phyloP scores from a whole-genome alignment of 1,139 yeast genomes.

The Nakaseomyces bracarensis region DNA sequence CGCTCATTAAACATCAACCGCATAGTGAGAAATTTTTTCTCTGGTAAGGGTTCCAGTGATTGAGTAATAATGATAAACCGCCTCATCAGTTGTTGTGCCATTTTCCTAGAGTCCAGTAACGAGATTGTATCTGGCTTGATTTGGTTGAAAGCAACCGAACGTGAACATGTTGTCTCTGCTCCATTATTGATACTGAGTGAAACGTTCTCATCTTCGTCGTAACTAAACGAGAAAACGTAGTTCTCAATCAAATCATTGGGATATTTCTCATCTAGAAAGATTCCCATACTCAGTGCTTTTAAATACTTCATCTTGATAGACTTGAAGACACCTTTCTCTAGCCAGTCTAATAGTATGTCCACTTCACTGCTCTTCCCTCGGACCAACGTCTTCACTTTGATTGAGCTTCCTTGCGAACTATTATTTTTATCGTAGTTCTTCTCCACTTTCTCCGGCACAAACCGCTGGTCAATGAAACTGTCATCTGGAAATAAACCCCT shows the following conservation, averaged over 20 bases:
- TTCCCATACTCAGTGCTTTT: slow-evolving; percentile 40
- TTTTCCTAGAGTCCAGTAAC: slow-evolving; percentile 33
- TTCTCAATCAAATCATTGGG: slow-evolving; percentile 40
- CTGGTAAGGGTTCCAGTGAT: slow-evolving; percentile 42
- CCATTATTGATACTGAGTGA: slow-evolving; percentile 20
- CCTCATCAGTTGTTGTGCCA: slow-evolving; percentile 41
- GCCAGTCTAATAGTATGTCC: slow-evolving; percentile 43
- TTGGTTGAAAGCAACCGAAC: background rate
- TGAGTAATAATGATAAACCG: slow-evolving; percentile 47
- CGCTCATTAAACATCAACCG: slow-evolving; percentile 41
- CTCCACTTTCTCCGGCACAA: slow-evolving; percentile 33
- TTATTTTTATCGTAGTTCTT: slow-evolving; percentile 23
- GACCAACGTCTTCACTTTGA: slow-evolving; percentile 40
- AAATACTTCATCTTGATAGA: slow-evolving; percentile 38
- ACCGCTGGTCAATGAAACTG: slow-evolving; percentile 39
- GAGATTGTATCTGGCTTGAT: slow-evolving; percentile 20
- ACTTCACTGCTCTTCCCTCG: slow-evolving; percentile 40
- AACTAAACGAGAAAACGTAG: slow-evolving; percentile 42
- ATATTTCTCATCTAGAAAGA: slow-evolving; percentile 36
- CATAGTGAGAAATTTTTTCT: slow-evolving; percentile 38
- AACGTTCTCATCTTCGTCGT: slow-evolving; percentile 29
- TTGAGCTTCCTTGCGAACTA: slow-evolving; percentile 27
- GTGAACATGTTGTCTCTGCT: background rate
- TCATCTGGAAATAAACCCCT: slow-evolving; percentile 46
- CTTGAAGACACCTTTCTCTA: slow-evolving; percentile 42